Evolutionary conservation across 345 rosid species (phyloP).

Genomic region (Eucalyptus pauciflora): DNA sequence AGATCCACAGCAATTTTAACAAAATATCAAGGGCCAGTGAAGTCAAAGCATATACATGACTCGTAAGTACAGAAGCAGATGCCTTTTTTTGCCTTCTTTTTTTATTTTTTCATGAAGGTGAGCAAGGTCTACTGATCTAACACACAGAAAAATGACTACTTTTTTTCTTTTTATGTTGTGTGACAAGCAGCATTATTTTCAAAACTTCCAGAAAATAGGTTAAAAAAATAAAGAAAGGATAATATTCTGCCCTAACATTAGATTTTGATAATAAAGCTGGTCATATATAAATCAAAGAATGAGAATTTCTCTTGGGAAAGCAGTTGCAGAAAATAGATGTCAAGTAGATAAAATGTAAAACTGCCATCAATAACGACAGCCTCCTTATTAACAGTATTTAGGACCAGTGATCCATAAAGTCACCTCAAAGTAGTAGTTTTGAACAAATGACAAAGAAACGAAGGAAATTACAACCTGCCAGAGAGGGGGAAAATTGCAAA

Average conservation of each 20-base stretch:
- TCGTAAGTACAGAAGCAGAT: not conserved
- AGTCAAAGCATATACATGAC: not conserved
- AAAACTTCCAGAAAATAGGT: not conserved
- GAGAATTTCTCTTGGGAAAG: not conserved
- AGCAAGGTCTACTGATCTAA: not conserved
- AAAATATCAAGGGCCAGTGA: not conserved
- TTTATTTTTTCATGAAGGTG: not conserved
- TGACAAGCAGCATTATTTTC: not conserved
- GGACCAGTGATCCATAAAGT: not conserved
- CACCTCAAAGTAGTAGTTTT: not conserved
- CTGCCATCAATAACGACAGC: not conserved
- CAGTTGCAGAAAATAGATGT: not conserved
- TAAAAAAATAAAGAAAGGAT: not conserved
- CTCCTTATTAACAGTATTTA: not conserved
- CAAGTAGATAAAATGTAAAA: not conserved
- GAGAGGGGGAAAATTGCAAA: not conserved
- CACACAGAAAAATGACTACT: not conserved
- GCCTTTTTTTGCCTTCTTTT: not conserved
- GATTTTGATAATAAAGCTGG: not conserved
- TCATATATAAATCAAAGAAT: not conserved
- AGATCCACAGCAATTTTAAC: not conserved
- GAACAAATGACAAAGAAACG: not conserved
- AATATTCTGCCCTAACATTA: not conserved
- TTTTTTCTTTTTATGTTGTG: not conserved
- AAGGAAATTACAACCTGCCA: not conserved